phyloP scores from a whole-genome alignment of 306 rosid genomes.

The Corylus heterophylla region DNA sequence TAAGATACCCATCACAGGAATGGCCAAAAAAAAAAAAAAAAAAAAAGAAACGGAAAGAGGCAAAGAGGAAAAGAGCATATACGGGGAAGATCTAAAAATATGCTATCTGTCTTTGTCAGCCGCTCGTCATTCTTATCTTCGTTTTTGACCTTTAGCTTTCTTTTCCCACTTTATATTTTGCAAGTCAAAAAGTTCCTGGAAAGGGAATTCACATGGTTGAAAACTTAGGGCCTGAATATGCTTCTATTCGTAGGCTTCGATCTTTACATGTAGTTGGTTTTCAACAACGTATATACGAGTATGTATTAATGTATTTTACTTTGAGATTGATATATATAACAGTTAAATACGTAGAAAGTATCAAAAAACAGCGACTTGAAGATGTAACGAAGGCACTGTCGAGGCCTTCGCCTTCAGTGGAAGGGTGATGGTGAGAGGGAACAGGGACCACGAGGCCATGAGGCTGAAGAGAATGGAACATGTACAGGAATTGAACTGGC shows the following conservation, averaged over 20 bases:
- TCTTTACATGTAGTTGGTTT: background rate
- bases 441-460: constrained; percentile 28
- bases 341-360: too few relatives aligned
- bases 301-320: too few relatives aligned
- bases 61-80: too few relatives aligned
- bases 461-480: constrained; percentile 28
- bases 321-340: too few relatives aligned
- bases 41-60: too few relatives aligned
- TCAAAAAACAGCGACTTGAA: background rate
- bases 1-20: too few relatives aligned
- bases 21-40: too few relatives aligned
- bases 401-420: background rate
- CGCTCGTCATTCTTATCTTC: constrained; percentile 1
- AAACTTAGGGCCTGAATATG: background rate
- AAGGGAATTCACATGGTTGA: background rate
- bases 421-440: constrained; percentile 19
- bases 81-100: background rate
- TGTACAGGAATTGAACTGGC: constrained; percentile 39
- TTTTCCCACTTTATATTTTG: background rate
- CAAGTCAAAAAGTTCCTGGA: background rate
- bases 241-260: too few relatives aligned
- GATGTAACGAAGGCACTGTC: background rate
- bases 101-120: constrained; percentile 2
- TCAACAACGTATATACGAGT: background rate
- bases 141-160: background rate